Percentiles rank a stretch among this genome's conserved stretches.
Conservation (phyloP, 1,284 basidiomycete species). For the Trichosporon asahii region DNA sequence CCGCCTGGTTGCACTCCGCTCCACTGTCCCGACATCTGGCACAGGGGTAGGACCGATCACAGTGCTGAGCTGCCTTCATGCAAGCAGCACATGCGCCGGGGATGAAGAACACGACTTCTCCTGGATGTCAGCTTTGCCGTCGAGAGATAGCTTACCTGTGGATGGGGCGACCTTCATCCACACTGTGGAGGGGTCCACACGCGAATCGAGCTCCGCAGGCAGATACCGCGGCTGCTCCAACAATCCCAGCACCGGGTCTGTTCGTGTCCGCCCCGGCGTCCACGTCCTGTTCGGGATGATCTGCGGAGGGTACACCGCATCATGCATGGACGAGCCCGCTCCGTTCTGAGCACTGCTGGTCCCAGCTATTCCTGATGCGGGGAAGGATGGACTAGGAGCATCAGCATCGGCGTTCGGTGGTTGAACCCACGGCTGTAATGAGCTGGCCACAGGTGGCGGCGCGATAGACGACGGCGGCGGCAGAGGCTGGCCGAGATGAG, state of each 20-base stretch:
- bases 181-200: slow-evolving; percentile 32
- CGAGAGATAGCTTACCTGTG: background rate
- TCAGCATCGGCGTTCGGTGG: background rate
- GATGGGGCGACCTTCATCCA: slow-evolving; percentile 32
- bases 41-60: slow-evolving; percentile 40
- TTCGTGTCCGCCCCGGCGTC: background rate
- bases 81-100: slow-evolving; percentile 37
- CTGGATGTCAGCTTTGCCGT: slow-evolving; percentile 20
- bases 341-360: background rate
- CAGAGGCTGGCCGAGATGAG: background rate
- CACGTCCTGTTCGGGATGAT: background rate
- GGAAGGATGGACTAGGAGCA: background rate
- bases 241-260: slow-evolving; percentile 18
- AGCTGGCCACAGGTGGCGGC: background rate
- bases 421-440: background rate
- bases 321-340: background rate
- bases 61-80: slow-evolving; percentile 28
- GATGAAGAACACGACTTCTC: slow-evolving; percentile 36
- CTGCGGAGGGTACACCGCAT: background rate
- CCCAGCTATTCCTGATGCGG: background rate
- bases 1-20: background rate
- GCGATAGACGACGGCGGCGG: background rate
- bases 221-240: slow-evolving; percentile 34
- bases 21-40: slow-evolving; percentile 26
- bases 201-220: slow-evolving; percentile 36